Evolutionary conservation across 2,329 filamentous ascomycete species (phyloP), one percentile per base, ranked within the genome.

Genomic region (Talaromyces atroroseus): DNA sequence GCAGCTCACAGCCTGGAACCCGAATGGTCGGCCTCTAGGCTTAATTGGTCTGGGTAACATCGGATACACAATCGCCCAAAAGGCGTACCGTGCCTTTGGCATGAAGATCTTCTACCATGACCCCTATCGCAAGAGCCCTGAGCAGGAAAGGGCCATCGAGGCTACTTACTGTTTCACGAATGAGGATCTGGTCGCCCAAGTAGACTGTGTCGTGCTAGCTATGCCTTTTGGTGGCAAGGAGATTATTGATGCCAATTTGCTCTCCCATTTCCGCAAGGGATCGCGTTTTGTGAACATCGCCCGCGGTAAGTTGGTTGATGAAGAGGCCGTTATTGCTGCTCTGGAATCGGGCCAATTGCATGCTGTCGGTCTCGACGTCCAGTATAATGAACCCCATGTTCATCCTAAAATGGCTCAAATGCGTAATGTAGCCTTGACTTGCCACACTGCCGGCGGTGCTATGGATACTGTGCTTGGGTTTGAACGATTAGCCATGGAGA

Each of bases 101-200:
- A 83, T 84, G 81, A 66, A 74, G 6, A 76, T 83, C 5, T 67
- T 76, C 29, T 83, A 83, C 53, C 74, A 79, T 44, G 80, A 84
- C 32, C 65, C 78, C n/a, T 62, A 71, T 12, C 64, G 74, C n/a
- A 66, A 75, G 40, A 60, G 64, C 6, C 51, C 59, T 3, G 66
- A 70, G 4, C 57, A 74, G 11, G 76, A 79, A 59, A 53, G 62
- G 16, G 60, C 61, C 0, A 53, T 78, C 0, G 67, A 66, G 0
- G 76, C 74, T 2, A 68, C 52, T 18, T 79, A 67, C 61, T 75
- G 72, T 55, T 64, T 61, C 23, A 67, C 64, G 0, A 58, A 79
- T 32, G 73, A 76, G 14, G 73, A 75, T 14, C 63, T 80, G 61
- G 58, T 80, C 18, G 59, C 57, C 1, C 62, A 64, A 1, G 64